Conservation (phyloP, 2,329 filamentous ascomycete species). For the Aureobasidium sp. region DNA sequence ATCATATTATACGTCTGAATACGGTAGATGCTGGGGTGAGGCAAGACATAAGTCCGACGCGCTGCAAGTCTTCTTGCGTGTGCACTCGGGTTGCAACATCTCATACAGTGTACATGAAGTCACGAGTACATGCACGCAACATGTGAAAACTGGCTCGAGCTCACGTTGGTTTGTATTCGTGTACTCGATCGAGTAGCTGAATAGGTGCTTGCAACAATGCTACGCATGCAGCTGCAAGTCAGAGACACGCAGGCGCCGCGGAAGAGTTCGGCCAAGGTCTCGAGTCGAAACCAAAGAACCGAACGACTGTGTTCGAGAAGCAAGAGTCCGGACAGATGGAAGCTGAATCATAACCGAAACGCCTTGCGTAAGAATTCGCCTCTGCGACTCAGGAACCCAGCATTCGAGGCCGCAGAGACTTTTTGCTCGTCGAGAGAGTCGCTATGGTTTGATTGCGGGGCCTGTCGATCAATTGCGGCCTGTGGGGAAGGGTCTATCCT, state of each 20-base stretch:
- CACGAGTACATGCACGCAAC: conserved; percentile 6
- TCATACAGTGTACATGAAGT: neutral
- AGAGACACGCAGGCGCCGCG: neutral
- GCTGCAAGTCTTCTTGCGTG: neutral
- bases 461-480: neutral
- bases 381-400: conserved; percentile 1
- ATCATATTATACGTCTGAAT: neutral
- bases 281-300: neutral
- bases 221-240: conserved; percentile 4
- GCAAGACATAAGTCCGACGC: neutral
- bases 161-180: neutral
- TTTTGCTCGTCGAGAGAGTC: neutral
- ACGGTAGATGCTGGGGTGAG: neutral
- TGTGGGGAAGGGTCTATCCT: conserved; percentile 8
- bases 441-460: conserved; percentile 5
- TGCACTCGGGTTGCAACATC: neutral
- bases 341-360: neutral
- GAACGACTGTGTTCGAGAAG: neutral
- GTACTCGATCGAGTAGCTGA: neutral
- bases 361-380: neutral
- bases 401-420: conserved; percentile 5
- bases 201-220: neutral
- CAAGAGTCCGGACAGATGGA: neutral
- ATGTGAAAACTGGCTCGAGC: conserved; percentile 3
- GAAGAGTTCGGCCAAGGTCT: neutral